These are phyloP conservation scores for Eleusine coracana DNA, from an alignment of 176 grass and related monocot genomes.

Conservation along the genomic window DNA sequence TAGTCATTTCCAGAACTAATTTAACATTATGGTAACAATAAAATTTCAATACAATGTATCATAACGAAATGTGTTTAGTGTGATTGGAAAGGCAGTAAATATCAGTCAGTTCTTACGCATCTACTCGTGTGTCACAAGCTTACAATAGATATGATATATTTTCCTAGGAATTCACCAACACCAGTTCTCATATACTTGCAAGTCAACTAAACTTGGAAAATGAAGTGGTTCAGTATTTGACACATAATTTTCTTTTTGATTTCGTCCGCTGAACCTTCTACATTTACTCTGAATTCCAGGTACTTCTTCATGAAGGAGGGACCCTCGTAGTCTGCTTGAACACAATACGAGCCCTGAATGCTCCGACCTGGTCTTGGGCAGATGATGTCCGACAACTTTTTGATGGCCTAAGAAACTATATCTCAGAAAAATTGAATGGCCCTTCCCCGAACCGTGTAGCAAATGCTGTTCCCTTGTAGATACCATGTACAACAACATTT, in stretches of 20 bases:
- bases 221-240: not conserved
- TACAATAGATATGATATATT: not conserved
- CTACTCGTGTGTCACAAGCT: not conserved
- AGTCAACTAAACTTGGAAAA: not conserved
- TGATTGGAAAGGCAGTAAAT: not conserved
- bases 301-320: slow-evolving; percentile 94
- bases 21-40: not conserved
- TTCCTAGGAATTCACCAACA: not conserved
- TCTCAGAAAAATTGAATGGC: slow-evolving; percentile 50
- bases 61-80: not conserved
- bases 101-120: not conserved
- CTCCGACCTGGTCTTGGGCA: slow-evolving; percentile 77
- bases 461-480: slow-evolving; percentile 42
- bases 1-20: not conserved
- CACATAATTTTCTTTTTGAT: not conserved
- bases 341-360: slow-evolving; percentile 86
- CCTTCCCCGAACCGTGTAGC: slow-evolving; percentile 40
- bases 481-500: slow-evolving; percentile 15
- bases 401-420: slow-evolving; percentile 44
- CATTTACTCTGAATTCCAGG: slow-evolving; percentile 47
- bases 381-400: slow-evolving; percentile 66
- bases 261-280: not conserved
- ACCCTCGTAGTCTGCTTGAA: slow-evolving; percentile 96
- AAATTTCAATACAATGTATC: not conserved
- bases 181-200: not conserved